These are phyloP conservation scores for Hamamelis virginiana DNA, from an alignment of 164 flowering plant species.

Conservation along the genomic window DNA sequence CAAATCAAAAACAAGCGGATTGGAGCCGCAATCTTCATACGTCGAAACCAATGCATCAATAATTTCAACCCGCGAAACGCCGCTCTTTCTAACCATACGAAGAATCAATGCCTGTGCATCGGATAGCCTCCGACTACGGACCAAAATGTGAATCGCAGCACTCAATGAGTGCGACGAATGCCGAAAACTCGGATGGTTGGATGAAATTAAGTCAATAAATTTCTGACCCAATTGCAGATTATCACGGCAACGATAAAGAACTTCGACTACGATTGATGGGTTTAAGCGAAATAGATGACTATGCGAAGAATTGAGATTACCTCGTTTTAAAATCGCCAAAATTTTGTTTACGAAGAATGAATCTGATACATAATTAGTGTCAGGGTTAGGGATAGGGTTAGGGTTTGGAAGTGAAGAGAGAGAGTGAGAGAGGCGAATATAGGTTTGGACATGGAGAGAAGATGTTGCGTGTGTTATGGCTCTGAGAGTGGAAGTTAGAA, in stretches of 20 bases:
- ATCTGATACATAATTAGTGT: slow-evolving; percentile 28
- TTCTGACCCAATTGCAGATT: slow-evolving; percentile 44
- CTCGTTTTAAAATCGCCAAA: slow-evolving; percentile 36
- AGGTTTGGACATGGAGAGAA: background rate
- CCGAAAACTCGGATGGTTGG: slow-evolving; percentile 32
- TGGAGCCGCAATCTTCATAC: slow-evolving; percentile 41
- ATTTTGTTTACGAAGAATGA: slow-evolving; percentile 48
- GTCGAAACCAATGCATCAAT: slow-evolving; percentile 56
- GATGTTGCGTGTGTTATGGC: background rate
- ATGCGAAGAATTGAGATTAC: slow-evolving; percentile 26
- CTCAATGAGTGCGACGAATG: slow-evolving; percentile 58
- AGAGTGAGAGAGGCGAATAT: background rate
- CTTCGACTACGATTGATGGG: slow-evolving; percentile 44
- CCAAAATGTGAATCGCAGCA: slow-evolving; percentile 62
- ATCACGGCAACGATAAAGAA: slow-evolving; percentile 47
- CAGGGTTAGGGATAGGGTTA: background rate
- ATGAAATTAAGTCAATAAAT: slow-evolving; percentile 46
- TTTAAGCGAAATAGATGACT: slow-evolving; percentile 23
- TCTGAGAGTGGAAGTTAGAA: slow-evolving; percentile 3
- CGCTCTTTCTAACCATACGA: slow-evolving; percentile 73
- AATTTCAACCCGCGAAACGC: slow-evolving; percentile 58
- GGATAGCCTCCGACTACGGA: slow-evolving; percentile 48
- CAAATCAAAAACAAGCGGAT: slow-evolving; percentile 61
- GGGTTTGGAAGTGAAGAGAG: slow-evolving; percentile 13
- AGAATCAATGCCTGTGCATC: slow-evolving; percentile 82